phyloP scores from a whole-genome alignment of 371 early-diverging fungal genomes.

The Mucor lusitanicus region DNA sequence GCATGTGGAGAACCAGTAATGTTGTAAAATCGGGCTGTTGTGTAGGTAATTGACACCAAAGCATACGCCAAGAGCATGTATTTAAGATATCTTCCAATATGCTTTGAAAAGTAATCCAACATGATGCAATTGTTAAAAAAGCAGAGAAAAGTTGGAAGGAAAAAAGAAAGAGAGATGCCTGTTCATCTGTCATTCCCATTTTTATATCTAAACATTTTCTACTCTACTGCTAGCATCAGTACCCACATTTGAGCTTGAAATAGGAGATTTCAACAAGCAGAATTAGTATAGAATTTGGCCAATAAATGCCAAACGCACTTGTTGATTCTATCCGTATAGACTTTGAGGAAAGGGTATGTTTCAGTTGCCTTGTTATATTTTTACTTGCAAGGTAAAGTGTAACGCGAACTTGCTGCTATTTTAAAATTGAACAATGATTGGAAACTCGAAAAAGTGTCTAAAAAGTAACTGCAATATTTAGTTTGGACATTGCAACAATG shows the following conservation, averaged over 20 bases:
- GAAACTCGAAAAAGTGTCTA: no score
- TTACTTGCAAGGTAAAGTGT: neutral
- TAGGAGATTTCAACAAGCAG: neutral
- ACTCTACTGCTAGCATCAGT: neutral
- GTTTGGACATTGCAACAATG: no score
- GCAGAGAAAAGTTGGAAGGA: neutral
- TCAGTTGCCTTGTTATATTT: neutral
- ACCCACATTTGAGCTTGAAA: neutral
- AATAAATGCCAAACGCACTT: neutral
- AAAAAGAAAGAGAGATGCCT: no score
- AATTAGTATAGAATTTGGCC: neutral
- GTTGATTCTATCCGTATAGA: neutral
- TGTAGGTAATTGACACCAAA: slow-evolving; percentile 22
- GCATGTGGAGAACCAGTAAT: neutral
- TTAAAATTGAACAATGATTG: no score
- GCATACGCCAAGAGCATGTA: slow-evolving; percentile 27
- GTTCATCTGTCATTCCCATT: neutral
- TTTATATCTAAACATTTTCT: neutral
- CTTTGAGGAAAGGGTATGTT: neutral
- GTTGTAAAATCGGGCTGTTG: slow-evolving; percentile 18
- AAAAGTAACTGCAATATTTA: no score
- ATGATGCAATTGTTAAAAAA: neutral
- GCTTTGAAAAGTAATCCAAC: slow-evolving; percentile 8
- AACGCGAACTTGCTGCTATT: no score
- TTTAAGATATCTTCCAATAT: slow-evolving; percentile 10